phyloP scores from a whole-genome alignment of 179 eudicot species.

The Gypsophila paniculata region DNA sequence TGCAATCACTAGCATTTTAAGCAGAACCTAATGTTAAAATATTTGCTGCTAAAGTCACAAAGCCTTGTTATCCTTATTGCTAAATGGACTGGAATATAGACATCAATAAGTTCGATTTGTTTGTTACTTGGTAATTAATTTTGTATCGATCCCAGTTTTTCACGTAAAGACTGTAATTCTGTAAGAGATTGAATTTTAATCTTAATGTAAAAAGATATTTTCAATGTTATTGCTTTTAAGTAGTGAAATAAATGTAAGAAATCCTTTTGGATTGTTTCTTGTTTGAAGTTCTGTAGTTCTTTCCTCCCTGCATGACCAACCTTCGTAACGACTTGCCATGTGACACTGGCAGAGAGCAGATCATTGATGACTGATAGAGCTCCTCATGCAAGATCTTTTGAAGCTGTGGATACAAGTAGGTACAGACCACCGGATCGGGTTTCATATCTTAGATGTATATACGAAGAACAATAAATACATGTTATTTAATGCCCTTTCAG shows the following conservation, averaged over 20 bases:
- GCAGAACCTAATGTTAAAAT: neutral
- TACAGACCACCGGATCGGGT: neutral
- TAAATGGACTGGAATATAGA: neutral
- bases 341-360: constrained; percentile 23
- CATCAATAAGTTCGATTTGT: neutral
- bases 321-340: constrained; percentile 23
- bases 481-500: constrained; percentile 20
- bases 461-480: constrained; percentile 1
- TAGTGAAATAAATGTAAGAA: neutral
- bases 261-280: neutral
- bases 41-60: neutral
- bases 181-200: neutral
- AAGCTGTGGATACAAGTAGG: constrained; percentile 32
- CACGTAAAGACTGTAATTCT: neutral
- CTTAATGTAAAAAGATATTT: no score
- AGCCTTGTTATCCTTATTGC: neutral
- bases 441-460: constrained; percentile 3
- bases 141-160: neutral
- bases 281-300: constrained; percentile 1
- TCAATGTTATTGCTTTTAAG: neutral
- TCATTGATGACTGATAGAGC: constrained; percentile 34
- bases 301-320: constrained; percentile 22
- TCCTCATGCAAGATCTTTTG: constrained; percentile 29
- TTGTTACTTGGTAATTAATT: neutral
- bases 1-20: constrained; percentile 1